Evolutionary conservation across 495 filamentous ascomycete genomes (phyloP), one percentile per base, ranked within the genome.

Genomic region (Neurospora sp.): DNA sequence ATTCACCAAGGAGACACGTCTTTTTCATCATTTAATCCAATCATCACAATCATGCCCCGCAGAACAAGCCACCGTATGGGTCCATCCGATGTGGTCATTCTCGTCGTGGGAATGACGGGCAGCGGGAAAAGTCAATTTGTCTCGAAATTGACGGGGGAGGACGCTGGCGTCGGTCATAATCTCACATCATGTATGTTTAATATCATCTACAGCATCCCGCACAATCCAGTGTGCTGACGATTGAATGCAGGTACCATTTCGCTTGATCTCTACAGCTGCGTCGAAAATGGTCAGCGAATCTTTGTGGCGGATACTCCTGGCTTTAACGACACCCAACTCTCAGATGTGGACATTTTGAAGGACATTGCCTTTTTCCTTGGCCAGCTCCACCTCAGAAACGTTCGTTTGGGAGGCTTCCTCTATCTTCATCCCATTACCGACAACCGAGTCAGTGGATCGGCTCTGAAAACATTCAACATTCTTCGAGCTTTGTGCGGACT

Each of bases 291-390:
- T n/a, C 73, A 71, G 18, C 71, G 66, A 2, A 77, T 81, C 39
- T 73, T 70, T 59, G 73, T 82, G 2, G 70, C 84, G 38, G 85
- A 87, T 75, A 85, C 83, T 3, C 83, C 85, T 7, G 84, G 85
- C 9, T 86, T 87, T 69, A 79, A 83, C 68, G 84, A 87, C 73
- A 85, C 83, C 0, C 71, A 71, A 22, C 69, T 73, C 11, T 79
- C 79, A 7, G 84, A 85, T 42, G 72, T 72, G 1, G 78, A 85
- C 38, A 75, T 87, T 8, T 75, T 88, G 37, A 46, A 75, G 44
- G 78, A 84, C 40, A 82, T 87, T 11, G 78, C 83, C 0, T 72
- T 75, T 3, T 73, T 78, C 9, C 78, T 87, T 0, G 71, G 76
- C 3, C 70, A 31, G 6, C 71, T 73, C 0, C 78, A 79, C 68